A percentile compares a stretch with the other conserved stretches of the same genome.
Evolutionary conservation across 345 rosid genomes (phyloP).

Genomic region (Gynandropsis gynandra): DNA sequence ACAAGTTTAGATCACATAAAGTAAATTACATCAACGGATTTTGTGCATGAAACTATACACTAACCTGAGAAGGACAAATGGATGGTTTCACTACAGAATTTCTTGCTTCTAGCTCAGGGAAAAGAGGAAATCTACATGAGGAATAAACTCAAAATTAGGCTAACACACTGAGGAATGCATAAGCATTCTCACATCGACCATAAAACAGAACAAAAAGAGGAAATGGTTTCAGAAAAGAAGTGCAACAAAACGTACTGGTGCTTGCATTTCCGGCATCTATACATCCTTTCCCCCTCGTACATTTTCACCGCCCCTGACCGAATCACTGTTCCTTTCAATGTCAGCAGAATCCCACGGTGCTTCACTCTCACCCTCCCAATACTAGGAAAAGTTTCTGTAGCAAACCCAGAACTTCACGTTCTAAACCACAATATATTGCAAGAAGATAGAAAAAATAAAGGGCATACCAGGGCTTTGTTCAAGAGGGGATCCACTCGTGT

Average conservation of each 20-base stretch:
- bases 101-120: constrained; percentile 84
- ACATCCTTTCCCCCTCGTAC: constrained; percentile 90
- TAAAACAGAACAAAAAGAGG: background rate
- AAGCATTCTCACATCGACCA: background rate
- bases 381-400: constrained; percentile 73
- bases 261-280: constrained; percentile 76
- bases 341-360: constrained; percentile 73
- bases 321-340: constrained; percentile 81
- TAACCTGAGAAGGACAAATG: constrained; percentile 83
- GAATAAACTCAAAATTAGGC: constrained; percentile 18
- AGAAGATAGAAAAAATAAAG: background rate
- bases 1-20: background rate
- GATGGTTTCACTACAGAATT: constrained; percentile 71
- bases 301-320: constrained; percentile 84
- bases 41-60: background rate
- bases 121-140: constrained; percentile 57
- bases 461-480: constrained; percentile 61
- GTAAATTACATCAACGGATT: background rate
- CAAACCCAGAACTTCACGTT: constrained; percentile 9
- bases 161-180: background rate
- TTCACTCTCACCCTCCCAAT: constrained; percentile 77
- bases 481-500: constrained; percentile 68
- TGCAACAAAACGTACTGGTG: constrained; percentile 38
- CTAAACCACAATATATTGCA: background rate
- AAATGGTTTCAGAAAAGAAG: background rate